Base-by-base conservation (phyloP, 352 stramenopile species). In the Globisporangium middletonii region DNA sequence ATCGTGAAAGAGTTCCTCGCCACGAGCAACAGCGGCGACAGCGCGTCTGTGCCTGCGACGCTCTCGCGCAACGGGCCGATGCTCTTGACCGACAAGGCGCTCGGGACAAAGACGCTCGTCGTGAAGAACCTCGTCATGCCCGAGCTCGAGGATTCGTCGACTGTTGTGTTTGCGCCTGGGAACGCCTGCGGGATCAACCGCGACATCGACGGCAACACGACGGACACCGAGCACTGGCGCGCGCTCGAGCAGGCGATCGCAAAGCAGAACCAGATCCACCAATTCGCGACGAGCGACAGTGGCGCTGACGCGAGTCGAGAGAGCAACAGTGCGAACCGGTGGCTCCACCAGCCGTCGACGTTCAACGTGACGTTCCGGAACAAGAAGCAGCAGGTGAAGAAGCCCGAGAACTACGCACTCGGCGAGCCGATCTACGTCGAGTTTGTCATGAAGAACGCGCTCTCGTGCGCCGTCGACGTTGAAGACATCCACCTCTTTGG, bases 391-490 rank as follows among this genome's bases (percentile, higher is more conserved):
- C 61, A 55, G 51, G 47, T 63, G 5, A 59, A 67, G 19, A 66
- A 77, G 30, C 76, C 80, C 0, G 71, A 77, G 11, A 82, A 83
- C 47, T 92, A 92, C 26, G 75, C 86, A 9, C 54, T 88, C 11
- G 77, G 76, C 1, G 82, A 94, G 53, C 73, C 76, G 53, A 88
- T 94, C 27, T 94, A 92, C 51, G 84, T 94, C 7, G 84, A 94
- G 54, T 92, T 94, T 62, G 75, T 90, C 41, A 89, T 94, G 79
- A 92, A 92, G 58, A 94, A 94, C 53, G 78, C 82, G 11, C 67
- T 94, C 2, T 91, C 83, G 15, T 92, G 82, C 57, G 84, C 83
- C 5, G 84, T 94, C 26, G 81, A 90, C 49, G 77, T 94, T 9
- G 77, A 88, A 30, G 69, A 86, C 48, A 86, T 94, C 59, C 84